Conservation (phyloP, 108 stramenopile genomes). For the Pseudonitzschia multistriata region DNA sequence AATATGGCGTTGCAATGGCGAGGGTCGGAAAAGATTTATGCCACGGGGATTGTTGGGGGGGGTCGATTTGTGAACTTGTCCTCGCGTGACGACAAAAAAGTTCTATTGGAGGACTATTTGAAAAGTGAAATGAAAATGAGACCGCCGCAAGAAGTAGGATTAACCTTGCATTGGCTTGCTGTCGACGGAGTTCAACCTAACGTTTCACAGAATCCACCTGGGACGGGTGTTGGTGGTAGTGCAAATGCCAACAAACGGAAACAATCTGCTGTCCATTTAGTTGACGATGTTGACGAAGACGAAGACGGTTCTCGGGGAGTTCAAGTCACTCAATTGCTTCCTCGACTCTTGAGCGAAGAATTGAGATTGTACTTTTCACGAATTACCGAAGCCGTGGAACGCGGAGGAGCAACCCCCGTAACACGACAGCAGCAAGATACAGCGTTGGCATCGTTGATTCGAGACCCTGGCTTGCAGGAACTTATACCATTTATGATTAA, state of each 20-base stretch:
- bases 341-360: conserved; percentile 80
- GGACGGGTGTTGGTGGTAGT: neutral
- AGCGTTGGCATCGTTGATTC: conserved; percentile 36
- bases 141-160: conserved; percentile 74
- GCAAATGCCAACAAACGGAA: conserved; percentile 2
- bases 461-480: conserved; percentile 76
- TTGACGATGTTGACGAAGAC: conserved; percentile 23
- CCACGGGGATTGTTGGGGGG: conserved; percentile 47
- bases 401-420: conserved; percentile 38
- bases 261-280: conserved; percentile 12
- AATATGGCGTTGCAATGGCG: conserved; percentile 79
- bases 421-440: conserved; percentile 45
- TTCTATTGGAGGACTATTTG: conserved; percentile 72
- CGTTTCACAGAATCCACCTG: conserved; percentile 60
- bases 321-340: conserved; percentile 64
- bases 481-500: conserved; percentile 76
- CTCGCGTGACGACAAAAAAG: conserved; percentile 28
- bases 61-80: conserved; percentile 2
- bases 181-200: conserved; percentile 73
- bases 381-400: conserved; percentile 61
- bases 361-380: conserved; percentile 74
- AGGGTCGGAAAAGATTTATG: conserved; percentile 75
- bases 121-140: conserved; percentile 45
- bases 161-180: conserved; percentile 81
- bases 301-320: conserved; percentile 25